Conservation (phyloP, 306 rosid species). For the Trifolium pratense region DNA sequence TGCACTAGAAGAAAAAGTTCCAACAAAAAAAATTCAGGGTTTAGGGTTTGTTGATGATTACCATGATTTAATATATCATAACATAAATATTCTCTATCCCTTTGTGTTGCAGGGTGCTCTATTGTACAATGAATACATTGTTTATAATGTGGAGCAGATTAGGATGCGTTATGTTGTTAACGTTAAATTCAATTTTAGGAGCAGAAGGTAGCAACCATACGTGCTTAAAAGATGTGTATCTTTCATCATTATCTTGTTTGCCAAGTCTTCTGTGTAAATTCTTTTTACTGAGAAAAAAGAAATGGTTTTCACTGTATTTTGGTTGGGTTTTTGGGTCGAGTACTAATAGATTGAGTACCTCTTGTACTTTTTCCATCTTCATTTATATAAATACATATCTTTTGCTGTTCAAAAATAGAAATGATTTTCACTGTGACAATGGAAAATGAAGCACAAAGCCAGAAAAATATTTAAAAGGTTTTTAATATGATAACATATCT, state of each 20-base stretch:
- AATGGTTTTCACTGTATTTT: background rate
- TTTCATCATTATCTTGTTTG: slow-evolving; percentile 24
- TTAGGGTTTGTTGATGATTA: background rate
- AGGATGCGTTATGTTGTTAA: slow-evolving; percentile 85
- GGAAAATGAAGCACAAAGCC: too few species aligned
- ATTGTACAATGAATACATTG: slow-evolving; percentile 86
- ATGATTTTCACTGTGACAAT: background rate
- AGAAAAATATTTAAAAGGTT: too few species aligned
- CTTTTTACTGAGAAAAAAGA: background rate
- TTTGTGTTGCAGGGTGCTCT: slow-evolving; percentile 65
- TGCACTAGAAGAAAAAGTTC: background rate
- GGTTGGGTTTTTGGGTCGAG: too few species aligned
- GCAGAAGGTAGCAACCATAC: too few species aligned
- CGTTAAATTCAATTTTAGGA: slow-evolving; percentile 69
- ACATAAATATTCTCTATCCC: slow-evolving; percentile 15
- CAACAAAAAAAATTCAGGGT: background rate
- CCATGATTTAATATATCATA: background rate
- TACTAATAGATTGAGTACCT: too few species aligned
- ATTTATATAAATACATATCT: too few species aligned
- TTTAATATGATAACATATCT: too few species aligned
- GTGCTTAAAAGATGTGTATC: slow-evolving; percentile 8
- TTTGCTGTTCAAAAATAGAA: too few species aligned
- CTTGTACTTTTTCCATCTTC: too few species aligned
- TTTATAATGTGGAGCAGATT: slow-evolving; percentile 83
- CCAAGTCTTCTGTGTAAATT: slow-evolving; percentile 19